Conservation (phyloP, 2,329 filamentous ascomycete genomes). For the Falciphora oryzae region DNA sequence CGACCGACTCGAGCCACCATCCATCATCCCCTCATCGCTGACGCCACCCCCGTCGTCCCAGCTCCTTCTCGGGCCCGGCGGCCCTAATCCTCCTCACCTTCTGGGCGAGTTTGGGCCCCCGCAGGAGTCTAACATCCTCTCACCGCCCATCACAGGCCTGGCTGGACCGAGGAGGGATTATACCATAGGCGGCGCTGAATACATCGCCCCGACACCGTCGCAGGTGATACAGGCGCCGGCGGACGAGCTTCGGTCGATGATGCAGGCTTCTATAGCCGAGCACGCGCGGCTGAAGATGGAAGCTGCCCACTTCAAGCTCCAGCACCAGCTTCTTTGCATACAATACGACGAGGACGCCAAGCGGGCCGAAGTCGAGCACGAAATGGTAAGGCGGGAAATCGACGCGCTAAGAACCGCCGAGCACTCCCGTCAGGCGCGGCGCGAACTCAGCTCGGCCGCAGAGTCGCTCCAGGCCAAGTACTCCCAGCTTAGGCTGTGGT, state of each 20-base stretch:
- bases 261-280: conserved; percentile 49
- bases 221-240: conserved; percentile 47
- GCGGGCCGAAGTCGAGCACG: conserved; percentile 82
- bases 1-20: conserved; percentile 32
- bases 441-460: conserved; percentile 44
- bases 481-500: conserved; percentile 58
- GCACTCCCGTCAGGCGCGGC: conserved; percentile 56
- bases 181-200: conserved; percentile 32
- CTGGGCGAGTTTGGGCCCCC: conserved; percentile 27
- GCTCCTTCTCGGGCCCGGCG: conserved; percentile 27
- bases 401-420: conserved; percentile 75
- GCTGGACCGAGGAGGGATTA: conserved; percentile 22
- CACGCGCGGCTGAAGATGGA: conserved; percentile 67
- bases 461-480: conserved; percentile 50
- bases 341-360: conserved; percentile 82
- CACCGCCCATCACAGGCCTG: conserved; percentile 45
- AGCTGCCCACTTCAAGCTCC: conserved; percentile 83
- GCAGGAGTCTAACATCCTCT: conserved; percentile 44
- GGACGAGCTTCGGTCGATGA: conserved; percentile 52
- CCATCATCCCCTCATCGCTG: conserved; percentile 49
- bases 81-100: conserved; percentile 16
- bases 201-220: conserved; percentile 39
- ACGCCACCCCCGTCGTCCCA: conserved; percentile 54
- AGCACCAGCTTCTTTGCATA: conserved; percentile 77
- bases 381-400: conserved; percentile 83